phyloP scores from a whole-genome alignment of 2,329 filamentous ascomycete genomes.

The Colletotrichum destructivum region DNA sequence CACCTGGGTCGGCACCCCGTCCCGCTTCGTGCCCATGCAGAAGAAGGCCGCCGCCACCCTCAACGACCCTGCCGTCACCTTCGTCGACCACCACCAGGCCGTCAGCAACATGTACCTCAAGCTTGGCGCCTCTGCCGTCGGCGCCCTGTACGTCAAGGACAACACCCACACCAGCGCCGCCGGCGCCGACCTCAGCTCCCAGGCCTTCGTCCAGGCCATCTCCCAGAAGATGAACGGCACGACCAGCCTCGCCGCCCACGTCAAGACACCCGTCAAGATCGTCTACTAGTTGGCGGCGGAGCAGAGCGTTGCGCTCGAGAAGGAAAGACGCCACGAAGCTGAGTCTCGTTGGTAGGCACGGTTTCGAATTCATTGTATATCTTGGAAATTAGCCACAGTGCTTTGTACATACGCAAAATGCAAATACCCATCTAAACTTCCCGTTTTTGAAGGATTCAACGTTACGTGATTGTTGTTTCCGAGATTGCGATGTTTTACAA shows the following conservation, averaged over 20 bases:
- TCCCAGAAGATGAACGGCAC: constrained; percentile 49
- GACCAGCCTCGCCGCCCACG: constrained; percentile 46
- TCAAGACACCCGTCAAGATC: constrained; percentile 45
- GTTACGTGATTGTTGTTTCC: not conserved
- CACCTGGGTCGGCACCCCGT: constrained; percentile 61
- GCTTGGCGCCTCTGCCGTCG: constrained; percentile 65
- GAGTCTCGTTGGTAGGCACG: not conserved
- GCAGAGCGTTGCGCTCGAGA: too few relatives aligned
- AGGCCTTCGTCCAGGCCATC: constrained; percentile 62
- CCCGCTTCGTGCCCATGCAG: constrained; percentile 70
- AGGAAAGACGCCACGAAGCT: not conserved
- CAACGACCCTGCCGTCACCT: constrained; percentile 58
- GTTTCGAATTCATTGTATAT: constrained; percentile 1
- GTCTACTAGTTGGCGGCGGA: constrained; percentile 32
- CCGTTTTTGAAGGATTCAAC: not conserved
- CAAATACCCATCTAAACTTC: not conserved
- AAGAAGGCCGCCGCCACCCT: constrained; percentile 52
- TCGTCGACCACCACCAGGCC: constrained; percentile 73
- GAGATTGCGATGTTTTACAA: not conserved
- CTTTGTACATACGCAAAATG: not conserved
- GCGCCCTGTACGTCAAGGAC: constrained; percentile 70
- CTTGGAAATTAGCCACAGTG: not conserved
- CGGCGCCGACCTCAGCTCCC: constrained; percentile 69
- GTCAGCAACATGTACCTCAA: constrained; percentile 67
- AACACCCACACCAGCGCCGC: constrained; percentile 74